These are phyloP conservation scores for Bolboschoenoplectus hybrid DNA, from an alignment of 202 grass and related monocot species.

Conservation along the genomic window DNA sequence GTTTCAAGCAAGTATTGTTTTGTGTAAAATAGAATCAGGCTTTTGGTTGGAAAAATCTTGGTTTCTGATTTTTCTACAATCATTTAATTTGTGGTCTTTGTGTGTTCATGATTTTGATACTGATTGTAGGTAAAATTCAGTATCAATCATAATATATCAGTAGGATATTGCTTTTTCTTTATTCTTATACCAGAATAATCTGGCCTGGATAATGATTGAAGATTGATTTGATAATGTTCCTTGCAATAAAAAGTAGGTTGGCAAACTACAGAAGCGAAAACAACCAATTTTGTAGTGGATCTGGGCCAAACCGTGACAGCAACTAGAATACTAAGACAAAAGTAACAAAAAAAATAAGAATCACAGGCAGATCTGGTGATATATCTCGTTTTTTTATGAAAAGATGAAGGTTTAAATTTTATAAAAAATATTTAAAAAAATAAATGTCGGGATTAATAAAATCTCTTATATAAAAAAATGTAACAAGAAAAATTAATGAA, in stretches of 20 bases:
- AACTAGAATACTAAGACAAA: not conserved
- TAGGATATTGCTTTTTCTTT: not conserved
- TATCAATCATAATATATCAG: not conserved
- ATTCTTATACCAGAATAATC: not conserved
- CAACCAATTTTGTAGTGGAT: not conserved
- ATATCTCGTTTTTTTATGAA: too few relatives aligned
- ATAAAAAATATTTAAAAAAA: too few relatives aligned
- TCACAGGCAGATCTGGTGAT: too few relatives aligned
- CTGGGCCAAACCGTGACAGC: not conserved
- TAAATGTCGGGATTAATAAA: too few relatives aligned
- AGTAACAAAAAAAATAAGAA: not conserved
- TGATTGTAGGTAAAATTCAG: not conserved
- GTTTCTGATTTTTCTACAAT: not conserved
- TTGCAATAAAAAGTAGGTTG: not conserved
- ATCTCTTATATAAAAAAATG: too few relatives aligned
- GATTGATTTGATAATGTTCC: not conserved
- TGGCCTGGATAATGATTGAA: not conserved
- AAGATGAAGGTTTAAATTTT: too few relatives aligned
- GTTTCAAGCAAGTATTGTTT: constrained; percentile 13
- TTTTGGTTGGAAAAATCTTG: not conserved
- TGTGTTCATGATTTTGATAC: not conserved
- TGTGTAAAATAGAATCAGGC: not conserved
- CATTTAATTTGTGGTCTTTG: not conserved
- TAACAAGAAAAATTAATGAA: not conserved
- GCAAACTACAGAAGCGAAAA: not conserved